Conservation (phyloP, 2,329 filamentous ascomycete species). For the Chaetomiaceae sp. region DNA sequence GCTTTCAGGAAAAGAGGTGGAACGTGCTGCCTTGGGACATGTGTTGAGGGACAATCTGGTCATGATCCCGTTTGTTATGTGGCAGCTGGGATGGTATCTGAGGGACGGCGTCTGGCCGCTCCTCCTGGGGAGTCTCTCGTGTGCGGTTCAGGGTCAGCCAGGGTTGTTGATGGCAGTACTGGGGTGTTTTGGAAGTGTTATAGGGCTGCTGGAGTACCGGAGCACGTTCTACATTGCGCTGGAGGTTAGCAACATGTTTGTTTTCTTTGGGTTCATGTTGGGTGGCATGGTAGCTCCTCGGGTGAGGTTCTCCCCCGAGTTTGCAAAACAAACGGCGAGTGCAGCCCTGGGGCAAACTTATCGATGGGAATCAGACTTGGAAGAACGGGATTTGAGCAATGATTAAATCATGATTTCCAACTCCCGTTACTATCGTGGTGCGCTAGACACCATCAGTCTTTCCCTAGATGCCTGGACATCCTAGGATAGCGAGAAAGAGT, state of each 20-base stretch:
- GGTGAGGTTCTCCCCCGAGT: too few species aligned
- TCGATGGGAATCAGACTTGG: too few species aligned
- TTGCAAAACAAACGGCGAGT: too few species aligned
- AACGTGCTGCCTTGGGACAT: constrained; percentile 10
- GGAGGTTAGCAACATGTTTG: constrained; percentile 35
- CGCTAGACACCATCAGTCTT: too few species aligned
- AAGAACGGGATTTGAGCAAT: too few species aligned
- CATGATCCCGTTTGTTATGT: constrained; percentile 13
- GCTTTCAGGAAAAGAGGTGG: constrained; percentile 14
- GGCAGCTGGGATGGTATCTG: constrained; percentile 16
- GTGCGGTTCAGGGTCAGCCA: constrained; percentile 18
- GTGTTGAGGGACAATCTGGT: constrained; percentile 15
- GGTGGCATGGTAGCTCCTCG: too few species aligned
- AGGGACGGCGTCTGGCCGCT: constrained; percentile 20
- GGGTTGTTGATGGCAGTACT: constrained; percentile 21
- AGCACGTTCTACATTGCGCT: constrained; percentile 37
- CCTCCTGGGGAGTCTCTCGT: neutral
- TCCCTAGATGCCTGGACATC: too few species aligned
- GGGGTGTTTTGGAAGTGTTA: constrained; percentile 12
- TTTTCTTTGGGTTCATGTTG: constrained; percentile 25
- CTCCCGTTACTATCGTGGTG: too few species aligned
- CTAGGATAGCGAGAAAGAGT: too few species aligned
- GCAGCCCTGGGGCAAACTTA: too few species aligned
- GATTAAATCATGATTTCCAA: too few species aligned
- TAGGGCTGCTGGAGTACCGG: constrained; percentile 31